A percentile compares a stretch with the other conserved stretches of the same genome.
These are phyloP conservation scores for Iberis pinnata DNA, from an alignment of 345 rosid genomes.

Conservation along the genomic window DNA sequence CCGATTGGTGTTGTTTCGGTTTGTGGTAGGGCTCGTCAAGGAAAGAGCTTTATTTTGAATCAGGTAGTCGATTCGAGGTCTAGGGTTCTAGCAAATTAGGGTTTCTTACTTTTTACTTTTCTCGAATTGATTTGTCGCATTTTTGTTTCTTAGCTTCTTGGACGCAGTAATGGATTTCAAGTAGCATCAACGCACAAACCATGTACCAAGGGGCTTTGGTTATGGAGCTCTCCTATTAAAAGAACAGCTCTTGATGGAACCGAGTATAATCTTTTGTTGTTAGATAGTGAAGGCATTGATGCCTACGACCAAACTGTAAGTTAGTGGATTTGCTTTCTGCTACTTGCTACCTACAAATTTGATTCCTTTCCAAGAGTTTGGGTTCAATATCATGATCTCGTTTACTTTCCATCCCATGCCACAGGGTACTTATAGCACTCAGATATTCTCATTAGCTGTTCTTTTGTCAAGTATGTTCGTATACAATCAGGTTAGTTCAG, in stretches of 20 bases:
- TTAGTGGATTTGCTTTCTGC: background rate
- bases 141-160: constrained; percentile 64
- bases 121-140: background rate
- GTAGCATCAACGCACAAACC: constrained; percentile 97
- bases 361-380: no score
- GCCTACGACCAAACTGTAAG: constrained; percentile 96
- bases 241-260: constrained; percentile 90
- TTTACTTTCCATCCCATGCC: constrained; percentile 1
- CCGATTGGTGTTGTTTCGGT: constrained; percentile 97
- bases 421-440: constrained; percentile 98
- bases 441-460: constrained; percentile 94
- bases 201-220: constrained; percentile 97
- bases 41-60: constrained; percentile 89
- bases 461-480: constrained; percentile 95
- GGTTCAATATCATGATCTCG: constrained; percentile 1
- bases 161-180: constrained; percentile 95
- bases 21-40: constrained; percentile 98
- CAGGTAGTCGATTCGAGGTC: no score
- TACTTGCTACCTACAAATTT: background rate
- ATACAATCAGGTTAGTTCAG: constrained; percentile 72
- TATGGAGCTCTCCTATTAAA: constrained; percentile 95
- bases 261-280: constrained; percentile 75
- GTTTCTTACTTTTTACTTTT: background rate
- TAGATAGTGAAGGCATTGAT: constrained; percentile 97
- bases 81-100: constrained; percentile 27